These are phyloP conservation scores for Gloeostereum incarnatum DNA, from an alignment of 768 basidiomycete species.

Conservation along the genomic window DNA sequence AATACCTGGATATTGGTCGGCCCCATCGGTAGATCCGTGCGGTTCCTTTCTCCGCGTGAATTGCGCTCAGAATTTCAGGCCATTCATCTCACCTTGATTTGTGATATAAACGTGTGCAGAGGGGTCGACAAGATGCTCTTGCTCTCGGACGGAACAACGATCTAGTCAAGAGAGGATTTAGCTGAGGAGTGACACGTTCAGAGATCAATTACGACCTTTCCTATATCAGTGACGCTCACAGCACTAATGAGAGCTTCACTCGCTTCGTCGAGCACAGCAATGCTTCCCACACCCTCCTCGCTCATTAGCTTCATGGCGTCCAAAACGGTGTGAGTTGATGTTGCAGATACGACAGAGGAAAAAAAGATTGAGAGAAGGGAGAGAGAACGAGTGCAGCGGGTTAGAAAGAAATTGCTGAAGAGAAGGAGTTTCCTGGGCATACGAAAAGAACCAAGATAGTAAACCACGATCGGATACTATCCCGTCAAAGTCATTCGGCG, in stretches of 20 bases:
- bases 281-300: constrained; percentile 75
- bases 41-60: constrained; percentile 62
- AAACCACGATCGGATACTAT: constrained; percentile 69
- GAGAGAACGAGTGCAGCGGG: constrained; percentile 42
- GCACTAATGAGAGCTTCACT: constrained; percentile 57
- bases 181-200: background rate
- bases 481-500: constrained; percentile 45
- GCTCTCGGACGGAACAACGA: constrained; percentile 74
- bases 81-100: constrained; percentile 56
- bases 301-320: constrained; percentile 85
- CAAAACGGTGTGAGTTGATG: constrained; percentile 52
- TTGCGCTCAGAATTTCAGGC: constrained; percentile 21
- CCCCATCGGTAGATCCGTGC: constrained; percentile 72
- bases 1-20: constrained; percentile 68
- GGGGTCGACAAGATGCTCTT: constrained; percentile 68
- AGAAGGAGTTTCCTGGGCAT: constrained; percentile 35
- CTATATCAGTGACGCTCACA: constrained; percentile 77
- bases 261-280: constrained; percentile 68
- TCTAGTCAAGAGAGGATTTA: constrained; percentile 24
- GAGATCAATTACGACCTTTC: constrained; percentile 37
- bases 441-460: constrained; percentile 59
- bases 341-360: constrained; percentile 51
- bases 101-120: constrained; percentile 57
- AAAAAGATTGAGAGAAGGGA: constrained; percentile 62
- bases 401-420: constrained; percentile 41